These are phyloP conservation scores for Clonostachys byssicola DNA, from an alignment of 2,329 filamentous ascomycete genomes.

Conservation along the genomic window DNA sequence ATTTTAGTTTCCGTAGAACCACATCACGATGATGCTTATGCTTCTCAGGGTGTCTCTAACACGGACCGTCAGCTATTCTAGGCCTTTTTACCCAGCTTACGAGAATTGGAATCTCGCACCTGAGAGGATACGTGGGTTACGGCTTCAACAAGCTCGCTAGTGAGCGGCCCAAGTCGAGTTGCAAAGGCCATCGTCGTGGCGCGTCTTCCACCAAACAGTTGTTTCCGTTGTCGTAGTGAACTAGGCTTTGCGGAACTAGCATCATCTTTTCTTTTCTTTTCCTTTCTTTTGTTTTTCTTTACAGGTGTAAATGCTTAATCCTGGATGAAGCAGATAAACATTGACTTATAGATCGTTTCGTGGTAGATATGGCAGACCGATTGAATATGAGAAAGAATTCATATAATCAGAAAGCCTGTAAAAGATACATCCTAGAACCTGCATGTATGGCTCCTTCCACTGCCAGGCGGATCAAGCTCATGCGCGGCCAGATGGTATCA, in stretches of 20 bases:
- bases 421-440: no score
- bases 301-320: not conserved
- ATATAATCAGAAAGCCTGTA: no score
- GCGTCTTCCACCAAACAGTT: slow-evolving; percentile 3
- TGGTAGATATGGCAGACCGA: no score
- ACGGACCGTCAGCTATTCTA: slow-evolving; percentile 1
- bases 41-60: slow-evolving; percentile 19
- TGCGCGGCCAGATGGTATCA: no score
- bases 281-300: not conserved
- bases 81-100: no score
- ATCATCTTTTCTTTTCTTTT: not conserved
- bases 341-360: no score
- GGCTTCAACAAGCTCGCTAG: slow-evolving; percentile 66
- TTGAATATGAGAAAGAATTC: no score
- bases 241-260: not conserved
- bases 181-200: slow-evolving; percentile 63
- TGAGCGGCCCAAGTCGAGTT: slow-evolving; percentile 58
- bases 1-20: slow-evolving; percentile 44
- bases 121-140: slow-evolving; percentile 51
- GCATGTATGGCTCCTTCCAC: no score
- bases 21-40: slow-evolving; percentile 43
- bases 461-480: no score
- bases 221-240: not conserved
- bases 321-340: not conserved
- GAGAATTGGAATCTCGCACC: slow-evolving; percentile 25